Evolutionary conservation across 1,284 basidiomycete genomes (phyloP), one percentile per base, ranked within the genome.

Genomic region (Rhodotorula mucilaginosa): DNA sequence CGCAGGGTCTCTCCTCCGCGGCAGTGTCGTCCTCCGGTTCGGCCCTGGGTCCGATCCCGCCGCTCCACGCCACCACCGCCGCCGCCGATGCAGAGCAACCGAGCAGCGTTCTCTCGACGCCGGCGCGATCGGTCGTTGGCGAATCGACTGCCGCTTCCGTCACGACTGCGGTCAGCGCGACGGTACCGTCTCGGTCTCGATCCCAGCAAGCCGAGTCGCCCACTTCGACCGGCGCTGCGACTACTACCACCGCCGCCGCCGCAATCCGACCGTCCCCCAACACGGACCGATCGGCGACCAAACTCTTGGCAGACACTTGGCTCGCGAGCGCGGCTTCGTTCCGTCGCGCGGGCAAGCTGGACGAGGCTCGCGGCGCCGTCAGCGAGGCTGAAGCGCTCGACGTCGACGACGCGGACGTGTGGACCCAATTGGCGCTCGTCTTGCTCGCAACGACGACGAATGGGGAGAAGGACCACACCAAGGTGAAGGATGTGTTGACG

Each of bases 271-370:
- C 54, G 8, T 34, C 69, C 1, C 56, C 69, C 18, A 48, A 44
- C 21, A 52, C 56, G 10, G 65, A 69, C 39, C 83, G 85, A n/a
- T 86, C 84, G 62, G 90, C 92, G 77, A 87, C 88, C 52, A 84
- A 88, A 47, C 81, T 95, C 49, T 83, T 98, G 68, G 91, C 90
- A 68, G 88, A 93, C 76, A 83, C 98, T 29, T 99, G 96, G 96
- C 83, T 98, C 10, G 91, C 93, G 86, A 90, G 89, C 4, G 93
- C 96, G 0, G 94, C 97, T 7, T 95, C 92, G 0, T 99, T 97
- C 84, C 86, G 97, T 48, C 84, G 96, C 68, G 84, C 90, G 61
- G 91, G 91, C 16, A 94, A 95, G 82, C 87, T 92, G 67, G 92
- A 95, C 71, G 92, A 98, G 79, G 88, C 91, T 3, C 88, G 89